Evolutionary conservation across 768 basidiomycete genomes (phyloP).

Genomic region (Podaxis sp.): DNA sequence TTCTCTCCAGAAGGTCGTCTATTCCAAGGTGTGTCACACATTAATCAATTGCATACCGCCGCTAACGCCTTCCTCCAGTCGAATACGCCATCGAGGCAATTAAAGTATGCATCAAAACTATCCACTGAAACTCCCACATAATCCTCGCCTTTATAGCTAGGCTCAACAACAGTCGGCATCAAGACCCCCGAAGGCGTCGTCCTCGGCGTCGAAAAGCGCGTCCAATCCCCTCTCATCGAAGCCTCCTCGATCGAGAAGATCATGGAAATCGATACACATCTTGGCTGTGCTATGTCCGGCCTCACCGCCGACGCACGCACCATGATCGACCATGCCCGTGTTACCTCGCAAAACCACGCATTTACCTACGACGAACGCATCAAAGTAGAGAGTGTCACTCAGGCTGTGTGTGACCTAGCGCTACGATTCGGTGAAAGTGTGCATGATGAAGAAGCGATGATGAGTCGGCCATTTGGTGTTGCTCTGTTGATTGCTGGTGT

Average conservation of each 20-base stretch:
- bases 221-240: constrained; percentile 94
- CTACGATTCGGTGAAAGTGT: constrained; percentile 98
- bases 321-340: constrained; percentile 99
- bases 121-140: not conserved
- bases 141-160: constrained; percentile 59
- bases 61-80: constrained; percentile 45
- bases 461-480: constrained; percentile 99
- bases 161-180: constrained; percentile 96
- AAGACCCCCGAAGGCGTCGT: constrained; percentile 87
- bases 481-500: constrained; percentile 96
- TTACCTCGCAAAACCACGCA: constrained; percentile 91
- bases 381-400: constrained; percentile 96
- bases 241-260: constrained; percentile 97
- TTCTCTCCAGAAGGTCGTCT: constrained; percentile 98
- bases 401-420: constrained; percentile 97
- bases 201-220: constrained; percentile 97
- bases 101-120: constrained; percentile 51
- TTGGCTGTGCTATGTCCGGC: constrained; percentile 97
- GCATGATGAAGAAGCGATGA: constrained; percentile 97
- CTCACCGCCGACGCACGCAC: constrained; percentile 97
- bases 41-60: not conserved
- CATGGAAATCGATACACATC: constrained; percentile 97
- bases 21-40: constrained; percentile 76
- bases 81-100: constrained; percentile 99
- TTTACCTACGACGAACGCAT: constrained; percentile 98